Evolutionary conservation across 208 protist species (phyloP).

Genomic region (Phytomonas francai): DNA sequence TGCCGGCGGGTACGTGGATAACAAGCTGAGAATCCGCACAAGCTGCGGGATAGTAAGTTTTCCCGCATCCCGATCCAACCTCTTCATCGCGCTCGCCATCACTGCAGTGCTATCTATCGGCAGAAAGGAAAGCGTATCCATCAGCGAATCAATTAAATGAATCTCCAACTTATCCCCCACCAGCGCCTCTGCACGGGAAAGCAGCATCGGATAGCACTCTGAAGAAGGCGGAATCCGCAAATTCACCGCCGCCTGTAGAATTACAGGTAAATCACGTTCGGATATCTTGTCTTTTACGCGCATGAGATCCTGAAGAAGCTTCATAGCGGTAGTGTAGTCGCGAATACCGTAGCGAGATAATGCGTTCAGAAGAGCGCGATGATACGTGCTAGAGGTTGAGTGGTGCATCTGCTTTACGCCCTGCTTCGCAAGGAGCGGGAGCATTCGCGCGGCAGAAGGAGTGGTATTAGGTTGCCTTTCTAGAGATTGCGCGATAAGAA

Average conservation of each 20-base stretch:
- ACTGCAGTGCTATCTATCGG: conserved; percentile 33
- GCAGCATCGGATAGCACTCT: conserved; percentile 9
- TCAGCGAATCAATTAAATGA: conserved; percentile 31
- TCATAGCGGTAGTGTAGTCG: conserved; percentile 20
- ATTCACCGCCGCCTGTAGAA: conserved; percentile 37
- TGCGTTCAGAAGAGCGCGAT: conserved; percentile 51
- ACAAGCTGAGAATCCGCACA: conserved; percentile 43
- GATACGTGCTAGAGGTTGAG: conserved; percentile 29
- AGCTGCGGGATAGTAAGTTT: conserved; percentile 51
- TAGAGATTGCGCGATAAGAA: conserved; percentile 43
- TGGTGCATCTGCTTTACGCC: conserved; percentile 28
- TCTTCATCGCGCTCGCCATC: conserved; percentile 55
- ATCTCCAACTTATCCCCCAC: conserved; percentile 38
- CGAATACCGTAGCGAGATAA: conserved; percentile 50
- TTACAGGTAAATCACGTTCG: conserved; percentile 40
- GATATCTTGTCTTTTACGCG: conserved; percentile 31
- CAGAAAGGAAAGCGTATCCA: conserved; percentile 69
- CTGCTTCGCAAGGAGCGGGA: conserved; percentile 28
- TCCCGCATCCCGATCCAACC: conserved; percentile 51
- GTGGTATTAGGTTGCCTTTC: conserved; percentile 63
- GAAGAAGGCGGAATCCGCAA: conserved; percentile 15
- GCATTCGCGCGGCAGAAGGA: conserved; percentile 37
- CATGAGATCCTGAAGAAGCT: conserved; percentile 30
- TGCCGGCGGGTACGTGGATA: conserved; percentile 76
- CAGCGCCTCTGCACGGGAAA: conserved; percentile 24